Evolutionary conservation across 768 basidiomycete genomes (phyloP).

Genomic region (Tricholoma furcatifolium): DNA sequence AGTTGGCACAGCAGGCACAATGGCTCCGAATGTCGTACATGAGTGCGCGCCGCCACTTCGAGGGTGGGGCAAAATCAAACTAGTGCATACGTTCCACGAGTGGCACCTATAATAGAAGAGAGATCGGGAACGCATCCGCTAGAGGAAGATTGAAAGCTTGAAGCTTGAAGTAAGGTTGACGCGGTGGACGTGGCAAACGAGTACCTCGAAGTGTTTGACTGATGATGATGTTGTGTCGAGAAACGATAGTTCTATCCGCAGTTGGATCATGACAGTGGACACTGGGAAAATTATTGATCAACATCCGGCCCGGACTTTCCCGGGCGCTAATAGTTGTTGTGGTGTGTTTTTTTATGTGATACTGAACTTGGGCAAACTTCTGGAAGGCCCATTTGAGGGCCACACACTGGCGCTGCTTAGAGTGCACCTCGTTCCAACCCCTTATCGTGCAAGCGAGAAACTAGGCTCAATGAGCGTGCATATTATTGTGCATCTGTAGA

Average conservation of each 20-base stretch:
- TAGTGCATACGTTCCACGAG: too few species aligned
- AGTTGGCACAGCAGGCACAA: too few species aligned
- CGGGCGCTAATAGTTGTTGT: neutral
- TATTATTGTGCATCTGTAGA: neutral
- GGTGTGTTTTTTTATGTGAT: too few species aligned
- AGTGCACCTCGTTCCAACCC: too few species aligned
- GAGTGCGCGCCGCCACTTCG: neutral
- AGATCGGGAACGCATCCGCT: neutral
- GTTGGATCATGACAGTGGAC: too few species aligned
- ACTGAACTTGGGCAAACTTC: too few species aligned
- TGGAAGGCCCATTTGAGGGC: too few species aligned
- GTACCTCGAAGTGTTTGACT: neutral
- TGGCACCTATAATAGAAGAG: neutral
- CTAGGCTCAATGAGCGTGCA: neutral
- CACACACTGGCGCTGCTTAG: too few species aligned
- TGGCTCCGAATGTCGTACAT: neutral
- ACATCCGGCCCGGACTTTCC: neutral
- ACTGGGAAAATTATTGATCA: too few species aligned
- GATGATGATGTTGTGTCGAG: too few species aligned
- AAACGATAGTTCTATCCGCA: too few species aligned
- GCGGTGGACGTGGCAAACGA: neutral
- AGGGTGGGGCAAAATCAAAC: neutral
- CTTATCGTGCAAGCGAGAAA: too few species aligned
- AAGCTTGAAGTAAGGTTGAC: neutral
- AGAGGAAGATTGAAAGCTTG: neutral